Conservation (phyloP, 2,329 filamentous ascomycete genomes). For the Rugonectria rugulosa region DNA sequence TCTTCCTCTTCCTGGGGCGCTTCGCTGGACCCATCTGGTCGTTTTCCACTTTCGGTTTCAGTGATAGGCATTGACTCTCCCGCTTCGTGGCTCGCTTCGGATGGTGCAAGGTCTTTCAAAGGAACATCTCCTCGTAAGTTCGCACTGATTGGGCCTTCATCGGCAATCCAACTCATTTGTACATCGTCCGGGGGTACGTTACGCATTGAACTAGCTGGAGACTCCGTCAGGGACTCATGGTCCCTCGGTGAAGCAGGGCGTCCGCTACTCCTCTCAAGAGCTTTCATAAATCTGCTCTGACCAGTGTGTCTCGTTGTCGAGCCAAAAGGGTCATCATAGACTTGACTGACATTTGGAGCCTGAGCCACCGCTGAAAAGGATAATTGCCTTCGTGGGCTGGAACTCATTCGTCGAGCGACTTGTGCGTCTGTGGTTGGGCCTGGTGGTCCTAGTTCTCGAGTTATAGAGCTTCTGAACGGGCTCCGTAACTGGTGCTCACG, state of each 20-base stretch:
- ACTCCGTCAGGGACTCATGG: constrained; percentile 33
- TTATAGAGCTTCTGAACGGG: constrained; percentile 57
- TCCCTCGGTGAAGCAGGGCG: constrained; percentile 21
- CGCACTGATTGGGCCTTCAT: constrained; percentile 48
- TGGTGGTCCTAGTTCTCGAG: constrained; percentile 45
- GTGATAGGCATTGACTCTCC: constrained; percentile 5
- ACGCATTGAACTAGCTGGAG: constrained; percentile 44
- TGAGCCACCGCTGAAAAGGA: constrained; percentile 22
- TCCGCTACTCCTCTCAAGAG: constrained; percentile 39
- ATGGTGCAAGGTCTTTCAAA: constrained; percentile 38
- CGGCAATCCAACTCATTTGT: constrained; percentile 54
- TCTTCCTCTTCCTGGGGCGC: constrained; percentile 23
- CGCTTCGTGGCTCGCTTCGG: neutral
- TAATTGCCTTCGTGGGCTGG: constrained; percentile 40
- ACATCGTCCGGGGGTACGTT: constrained; percentile 44
- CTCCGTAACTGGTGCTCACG: constrained; percentile 62
- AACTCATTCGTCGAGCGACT: constrained; percentile 35
- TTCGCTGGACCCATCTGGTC: constrained; percentile 24
- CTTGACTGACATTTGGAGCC: constrained; percentile 19
- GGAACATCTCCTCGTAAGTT: constrained; percentile 46
- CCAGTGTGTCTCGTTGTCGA: constrained; percentile 36
- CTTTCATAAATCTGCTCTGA: constrained; percentile 44
- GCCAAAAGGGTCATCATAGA: constrained; percentile 42
- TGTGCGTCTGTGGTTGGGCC: constrained; percentile 38
- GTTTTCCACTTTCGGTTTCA: constrained; percentile 19